Base-by-base conservation (phyloP, 2,329 filamentous ascomycete species). In the Mollisiaceae sp. region DNA sequence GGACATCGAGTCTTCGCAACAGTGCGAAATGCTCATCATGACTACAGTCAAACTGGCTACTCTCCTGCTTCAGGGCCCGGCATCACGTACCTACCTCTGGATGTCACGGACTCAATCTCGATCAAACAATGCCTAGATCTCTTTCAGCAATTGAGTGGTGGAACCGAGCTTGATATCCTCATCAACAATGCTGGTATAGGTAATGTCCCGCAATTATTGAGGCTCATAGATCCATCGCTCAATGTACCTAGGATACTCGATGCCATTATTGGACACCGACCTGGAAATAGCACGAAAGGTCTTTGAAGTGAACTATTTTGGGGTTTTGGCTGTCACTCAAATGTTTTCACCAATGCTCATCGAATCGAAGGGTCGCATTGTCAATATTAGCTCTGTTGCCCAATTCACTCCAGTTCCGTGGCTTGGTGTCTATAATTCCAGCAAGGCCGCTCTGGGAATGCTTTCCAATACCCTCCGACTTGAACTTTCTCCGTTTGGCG, bases 1-100 rank as follows among this genome's bases (percentile, higher is more conserved):
- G 78, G 78, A 1, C 70, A 76, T 35, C 72, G 72, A 2, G 79
- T 80, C 36, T 77, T 78, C 62, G 79, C 78, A 0, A 78, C 79
- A 1, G 77, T 76, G 11, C 75, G 79, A 32, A 75, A 75, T 62
- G 73, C 1, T 62, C 72, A 24, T 24, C 8, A 52, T 79, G 15
- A 43, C 41, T 18, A 43, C n/a, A 15, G 14, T 43, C 14, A 6
- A n/a, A 18, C 15, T n/a, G 38, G 11, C 15, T 12, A 18, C 38
- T 12, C 11, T 41, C 38, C 11, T 12, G 3, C 11, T 41, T 11
- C 12, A 12, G 43, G 15, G 2, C 43, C 43, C 14, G 74, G 68
- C 8, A 27, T 58, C 6, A 74, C 76, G 18, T 64, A 81, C 12
- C 32, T 69, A 1, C 27, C 27, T 14, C 73, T 82, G 1, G 80